phyloP scores from a whole-genome alignment of 1,284 basidiomycete species.

The Mrakiaceae sp. region DNA sequence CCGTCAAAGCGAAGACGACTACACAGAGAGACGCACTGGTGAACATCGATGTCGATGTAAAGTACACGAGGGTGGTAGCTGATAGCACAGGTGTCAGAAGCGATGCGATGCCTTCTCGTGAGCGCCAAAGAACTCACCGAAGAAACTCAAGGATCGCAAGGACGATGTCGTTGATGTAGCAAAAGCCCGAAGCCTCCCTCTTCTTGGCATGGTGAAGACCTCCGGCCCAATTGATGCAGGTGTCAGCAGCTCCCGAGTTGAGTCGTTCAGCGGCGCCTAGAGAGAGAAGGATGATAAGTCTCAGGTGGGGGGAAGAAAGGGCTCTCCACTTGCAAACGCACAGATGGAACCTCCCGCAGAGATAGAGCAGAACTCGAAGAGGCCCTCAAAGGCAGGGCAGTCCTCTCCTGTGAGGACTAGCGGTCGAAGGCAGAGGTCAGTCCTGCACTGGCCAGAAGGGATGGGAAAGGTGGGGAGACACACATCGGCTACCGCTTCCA shows the following conservation, averaged over 20 bases:
- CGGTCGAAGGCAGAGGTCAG: slow-evolving; percentile 14
- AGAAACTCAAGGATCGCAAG: slow-evolving; percentile 80
- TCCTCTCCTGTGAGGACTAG: slow-evolving; percentile 83
- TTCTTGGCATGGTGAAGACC: slow-evolving; percentile 98
- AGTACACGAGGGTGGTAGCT: slow-evolving; percentile 67
- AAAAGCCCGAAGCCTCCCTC: slow-evolving; percentile 89
- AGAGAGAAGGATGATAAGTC: neutral
- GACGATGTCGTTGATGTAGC: slow-evolving; percentile 88
- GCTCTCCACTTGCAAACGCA: neutral
- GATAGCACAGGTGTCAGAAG: neutral
- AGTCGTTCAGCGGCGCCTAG: slow-evolving; percentile 71
- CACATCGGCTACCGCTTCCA: slow-evolving; percentile 69
- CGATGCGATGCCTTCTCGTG: neutral
- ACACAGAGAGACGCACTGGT: slow-evolving; percentile 43
- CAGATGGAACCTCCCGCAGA: slow-evolving; percentile 86
- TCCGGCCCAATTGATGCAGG: slow-evolving; percentile 95
- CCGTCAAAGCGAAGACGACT: neutral
- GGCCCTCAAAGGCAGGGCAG: slow-evolving; percentile 89
- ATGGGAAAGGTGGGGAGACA: slow-evolving; percentile 29
- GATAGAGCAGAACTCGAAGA: slow-evolving; percentile 95
- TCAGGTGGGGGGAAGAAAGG: neutral
- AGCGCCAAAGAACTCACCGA: slow-evolving; percentile 41
- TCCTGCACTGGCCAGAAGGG: neutral
- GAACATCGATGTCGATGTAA: slow-evolving; percentile 97
- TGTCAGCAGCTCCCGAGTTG: slow-evolving; percentile 71